Evolutionary conservation across 2,329 filamentous ascomycete genomes (phyloP), one percentile per base, ranked within the genome.

Genomic region (Aschersonia sp.): DNA sequence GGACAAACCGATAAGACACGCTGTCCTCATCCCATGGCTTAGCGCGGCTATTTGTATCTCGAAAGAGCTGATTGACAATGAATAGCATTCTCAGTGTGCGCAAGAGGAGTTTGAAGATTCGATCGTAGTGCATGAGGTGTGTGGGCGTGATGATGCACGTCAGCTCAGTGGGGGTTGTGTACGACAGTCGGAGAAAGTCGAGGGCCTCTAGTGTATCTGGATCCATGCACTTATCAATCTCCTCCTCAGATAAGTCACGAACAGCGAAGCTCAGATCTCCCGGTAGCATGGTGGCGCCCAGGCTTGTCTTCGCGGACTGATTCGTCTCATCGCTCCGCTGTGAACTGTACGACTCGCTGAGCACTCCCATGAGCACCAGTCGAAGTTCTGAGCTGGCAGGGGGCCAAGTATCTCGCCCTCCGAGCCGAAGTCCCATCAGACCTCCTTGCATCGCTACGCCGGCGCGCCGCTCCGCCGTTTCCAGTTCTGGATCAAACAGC

Each of bases 341-440:
- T 7, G 40, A 9, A n/a, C 56, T 64, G 54, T 87, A 87, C 52
- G 79, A 86, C 53, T 95, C 89, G 2, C 76, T 74, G 6, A 97
- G 68, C 1, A 97, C 76, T 0, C 87, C 88, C 75, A 89, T 94
- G 14, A 98, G 71, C 0, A 87, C 87, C 5, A 97, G 72, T 8
- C 88, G 79, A n/a, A 98, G 68, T 61, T 97, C 92, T 0, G 89
- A 95, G 61, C 86, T 94, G 30, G 88, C 88, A 5, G 92, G 92
- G 30, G 92, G 92, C 92, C 92, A 97, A 32, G 74, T 86, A 48
- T 86, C 80, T 56, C 87, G 77, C 2, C 77, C 79, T n/a, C 84
- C 84, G 1, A 97, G 70, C 41, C 88, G 83, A 41, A 97, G 71
- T 1, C 92, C 90, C 72, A 94, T 90, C 11, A 77, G 68, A 49